These are phyloP conservation scores for Sesbania bispinosa DNA, from an alignment of 306 rosid species.

Conservation along the genomic window DNA sequence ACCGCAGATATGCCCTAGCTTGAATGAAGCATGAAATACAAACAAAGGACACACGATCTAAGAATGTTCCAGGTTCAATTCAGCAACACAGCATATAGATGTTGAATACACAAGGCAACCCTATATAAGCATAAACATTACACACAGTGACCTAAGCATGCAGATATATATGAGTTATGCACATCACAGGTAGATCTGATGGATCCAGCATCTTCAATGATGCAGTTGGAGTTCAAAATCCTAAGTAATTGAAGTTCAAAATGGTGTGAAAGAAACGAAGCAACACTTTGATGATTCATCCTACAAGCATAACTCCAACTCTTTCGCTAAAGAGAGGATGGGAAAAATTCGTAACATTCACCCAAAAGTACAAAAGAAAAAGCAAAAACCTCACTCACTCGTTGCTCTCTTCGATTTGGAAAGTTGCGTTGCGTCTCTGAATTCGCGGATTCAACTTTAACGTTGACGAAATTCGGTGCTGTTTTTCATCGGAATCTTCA, in stretches of 20 bases:
- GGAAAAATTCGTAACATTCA: not conserved
- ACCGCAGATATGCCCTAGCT: not conserved
- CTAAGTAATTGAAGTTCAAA: not conserved
- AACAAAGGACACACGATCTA: not conserved
- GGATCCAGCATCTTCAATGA: not conserved
- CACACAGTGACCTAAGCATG: not conserved
- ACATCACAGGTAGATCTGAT: conserved; percentile 6
- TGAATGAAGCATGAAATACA: not conserved
- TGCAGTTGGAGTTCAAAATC: conserved; percentile 11
- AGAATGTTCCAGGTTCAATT: conserved; percentile 12
- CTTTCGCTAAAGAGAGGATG: not conserved
- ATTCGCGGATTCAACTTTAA: not conserved
- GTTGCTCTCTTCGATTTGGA: not conserved
- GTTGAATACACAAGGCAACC: not conserved
- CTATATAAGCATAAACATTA: not conserved
- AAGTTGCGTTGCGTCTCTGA: not conserved
- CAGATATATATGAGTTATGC: too few relatives aligned
- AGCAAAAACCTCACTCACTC: conserved; percentile 10
- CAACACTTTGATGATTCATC: not conserved
- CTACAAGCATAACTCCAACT: not conserved
- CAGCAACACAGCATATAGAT: not conserved
- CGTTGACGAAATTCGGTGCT: not conserved
- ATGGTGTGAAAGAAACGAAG: not conserved
- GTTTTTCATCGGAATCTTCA: not conserved
- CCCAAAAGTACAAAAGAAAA: not conserved